Evolutionary conservation across 2,329 filamentous ascomycete species (phyloP), one percentile per base, ranked within the genome.

Genomic region (Colletotrichum cordylinicola): DNA sequence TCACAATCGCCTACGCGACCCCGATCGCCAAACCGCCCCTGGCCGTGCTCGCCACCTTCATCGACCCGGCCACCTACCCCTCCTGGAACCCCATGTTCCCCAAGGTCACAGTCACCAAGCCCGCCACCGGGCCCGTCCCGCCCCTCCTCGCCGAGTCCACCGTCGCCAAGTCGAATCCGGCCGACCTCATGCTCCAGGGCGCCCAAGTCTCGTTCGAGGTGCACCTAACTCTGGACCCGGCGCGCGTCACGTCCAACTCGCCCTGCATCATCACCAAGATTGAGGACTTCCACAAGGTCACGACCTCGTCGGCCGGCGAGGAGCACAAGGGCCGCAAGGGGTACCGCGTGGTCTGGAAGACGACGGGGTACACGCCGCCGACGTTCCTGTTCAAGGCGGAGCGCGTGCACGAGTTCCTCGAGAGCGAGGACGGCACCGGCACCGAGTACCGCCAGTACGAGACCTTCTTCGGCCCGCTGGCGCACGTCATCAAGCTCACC

Each of bases 391-490:
- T 87, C 52, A 79, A 81, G 16, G 80, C 80, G 6, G 86, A 88
- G 81, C 80, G 86, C 62, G 83, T 87, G 16, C 87, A 88, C 80
- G 87, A 88, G 78, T 83, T 88, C 72, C 78, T 85, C 37, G 71
- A 79, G 66, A 70, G 52, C 27, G 68, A 76, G 60, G 75, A 77
- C 12, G 79, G 79, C 7, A 81, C 78, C 21, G 82, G 81, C 16
- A 86, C 83, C 24, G 83, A 84, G 76, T 88, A 88, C 78, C 79
- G 74, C 15, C 85, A 83, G 80, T 87, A 84, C 84, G 86, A 89
- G 82, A 88, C 87, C n/a, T 87, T 87, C 77, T 84, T 85, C 52
- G 86, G 87, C 0, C 65, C 82, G 8, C 48, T 88, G 72, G 84
- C 82, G 12, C 80, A 80, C 6, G 79, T 83, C 15, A 81, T 87